phyloP scores from a whole-genome alignment of 2,329 filamentous ascomycete genomes.

The Neobulgaria alba region DNA sequence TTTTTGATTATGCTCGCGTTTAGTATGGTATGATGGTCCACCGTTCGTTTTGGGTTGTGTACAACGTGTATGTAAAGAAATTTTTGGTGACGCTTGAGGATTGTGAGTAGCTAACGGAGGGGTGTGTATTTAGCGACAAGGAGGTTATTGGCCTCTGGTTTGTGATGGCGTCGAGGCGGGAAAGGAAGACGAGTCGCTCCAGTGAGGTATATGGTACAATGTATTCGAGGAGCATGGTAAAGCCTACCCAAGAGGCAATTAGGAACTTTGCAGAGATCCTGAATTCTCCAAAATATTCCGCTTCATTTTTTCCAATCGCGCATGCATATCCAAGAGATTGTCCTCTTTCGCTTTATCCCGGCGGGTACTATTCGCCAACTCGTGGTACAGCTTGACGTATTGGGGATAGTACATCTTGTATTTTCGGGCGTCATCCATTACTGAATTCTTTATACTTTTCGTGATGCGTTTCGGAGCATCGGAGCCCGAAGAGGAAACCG shows the following conservation, averaged over 20 bases:
- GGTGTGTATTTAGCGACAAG: background rate
- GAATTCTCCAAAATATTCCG: slow-evolving; percentile 37
- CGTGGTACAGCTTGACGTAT: slow-evolving; percentile 48
- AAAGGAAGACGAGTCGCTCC: too few relatives aligned
- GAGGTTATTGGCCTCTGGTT: background rate
- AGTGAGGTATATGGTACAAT: too few relatives aligned
- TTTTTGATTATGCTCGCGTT: too few relatives aligned
- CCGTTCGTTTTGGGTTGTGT: too few relatives aligned
- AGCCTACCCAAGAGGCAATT: background rate
- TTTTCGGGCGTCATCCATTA: slow-evolving; percentile 43
- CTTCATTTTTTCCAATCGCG: slow-evolving; percentile 48
- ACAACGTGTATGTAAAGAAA: too few relatives aligned
- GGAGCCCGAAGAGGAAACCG: slow-evolving; percentile 19
- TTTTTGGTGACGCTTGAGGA: too few relatives aligned
- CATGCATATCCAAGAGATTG: slow-evolving; percentile 45
- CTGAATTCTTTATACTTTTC: slow-evolving; percentile 36
- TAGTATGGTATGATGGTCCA: too few relatives aligned
- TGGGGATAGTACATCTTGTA: slow-evolving; percentile 49
- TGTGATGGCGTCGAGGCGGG: background rate
- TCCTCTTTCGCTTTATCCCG: slow-evolving; percentile 44
- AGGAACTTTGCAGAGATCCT: slow-evolving; percentile 10
- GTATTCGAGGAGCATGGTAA: too few relatives aligned
- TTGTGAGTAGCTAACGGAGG: background rate
- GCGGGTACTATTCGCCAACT: slow-evolving; percentile 37
- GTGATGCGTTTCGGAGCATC: slow-evolving; percentile 28